Evolutionary conservation across 1,284 basidiomycete genomes (phyloP), one percentile per base, ranked within the genome.

Genomic region (Papiliotrema fonsecae): DNA sequence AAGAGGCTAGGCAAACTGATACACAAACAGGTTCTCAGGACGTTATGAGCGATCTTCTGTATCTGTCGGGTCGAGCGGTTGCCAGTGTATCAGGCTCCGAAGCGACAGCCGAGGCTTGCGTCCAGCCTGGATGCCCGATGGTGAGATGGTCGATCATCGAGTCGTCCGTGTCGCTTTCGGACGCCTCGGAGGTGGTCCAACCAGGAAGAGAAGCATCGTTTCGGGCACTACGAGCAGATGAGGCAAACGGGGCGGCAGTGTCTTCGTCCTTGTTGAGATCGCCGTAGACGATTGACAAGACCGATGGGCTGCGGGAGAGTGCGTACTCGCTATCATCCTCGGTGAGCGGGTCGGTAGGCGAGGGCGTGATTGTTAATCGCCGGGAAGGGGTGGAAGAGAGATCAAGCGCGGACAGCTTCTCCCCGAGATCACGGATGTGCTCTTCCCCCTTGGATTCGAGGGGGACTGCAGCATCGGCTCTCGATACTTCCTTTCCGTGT

Each of bases 201-300:
- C 18, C 27, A 6, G 6, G 25, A 28, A 24, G 35, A 6, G 32
- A 21, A 26, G 16, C 28, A 30, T 27, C 32, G 32, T 19, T 36
- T 19, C 32, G 41, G 11, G 25, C n/a, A n/a, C n/a, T n/a, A n/a
- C n/a, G 27, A 6, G 18, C 26, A 25, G 44, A 21, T 22, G 35
- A 37, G 9, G 27, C 18, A 22, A 39, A 39, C n/a, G 27, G 25
- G 38, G 47, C 47, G 18, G 34, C 35, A 22, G 51, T 53, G 30
- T 53, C 51, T 31, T 32, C 42, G 27, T 53, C 51, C 18, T 42
- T 49, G 27, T 53, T 39, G 16, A 53, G 31, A 30, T 28, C 51
- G 42, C 11, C 27, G 25, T 26, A 26, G 36, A 28, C 16, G 4
- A 13, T 6, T 6, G 37, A 31, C 26, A 13, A 11, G 7, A 19